Percentiles rank a stretch among this genome's conserved stretches.
phyloP scores from a whole-genome alignment of 2,329 filamentous ascomycete genomes.

The Xylariomycetidae sp. region DNA sequence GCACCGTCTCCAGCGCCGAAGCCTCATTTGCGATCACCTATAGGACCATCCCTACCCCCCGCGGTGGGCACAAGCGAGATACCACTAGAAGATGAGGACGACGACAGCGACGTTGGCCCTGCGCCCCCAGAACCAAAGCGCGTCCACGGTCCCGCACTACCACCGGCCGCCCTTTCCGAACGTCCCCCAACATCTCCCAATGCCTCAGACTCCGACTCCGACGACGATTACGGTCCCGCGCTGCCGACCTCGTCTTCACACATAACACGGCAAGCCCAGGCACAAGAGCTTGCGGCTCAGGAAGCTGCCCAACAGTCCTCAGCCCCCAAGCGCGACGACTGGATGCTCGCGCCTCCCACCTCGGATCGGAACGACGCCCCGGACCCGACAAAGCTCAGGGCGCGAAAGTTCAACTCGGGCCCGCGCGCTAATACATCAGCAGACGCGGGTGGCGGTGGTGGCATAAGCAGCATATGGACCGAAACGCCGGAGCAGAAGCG shows the following conservation, averaged over 20 bases:
- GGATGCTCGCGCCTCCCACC: constrained; percentile 72
- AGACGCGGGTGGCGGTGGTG: constrained; percentile 31
- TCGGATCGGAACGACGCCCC: constrained; percentile 53
- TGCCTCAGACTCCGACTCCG: constrained; percentile 30
- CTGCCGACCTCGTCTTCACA: constrained; percentile 42
- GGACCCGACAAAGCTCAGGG: constrained; percentile 79
- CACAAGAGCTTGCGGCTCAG: constrained; percentile 24
- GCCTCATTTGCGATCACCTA: constrained; percentile 2
- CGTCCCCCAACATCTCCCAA: constrained; percentile 24
- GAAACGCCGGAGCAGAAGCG: constrained; percentile 88
- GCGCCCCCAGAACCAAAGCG: background rate
- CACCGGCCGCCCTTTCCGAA: constrained; percentile 36
- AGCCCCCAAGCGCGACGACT: constrained; percentile 70
- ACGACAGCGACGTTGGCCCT: constrained; percentile 24
- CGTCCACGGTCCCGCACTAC: constrained; percentile 11
- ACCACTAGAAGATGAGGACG: constrained; percentile 37
- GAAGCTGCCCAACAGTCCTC: constrained; percentile 26
- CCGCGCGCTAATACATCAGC: constrained; percentile 31
- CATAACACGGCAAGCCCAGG: constrained; percentile 19
- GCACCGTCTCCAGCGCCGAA: constrained; percentile 3
- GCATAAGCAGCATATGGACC: constrained; percentile 74
- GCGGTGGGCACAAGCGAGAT: constrained; percentile 39
- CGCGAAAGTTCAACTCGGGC: constrained; percentile 75
- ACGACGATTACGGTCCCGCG: constrained; percentile 55
- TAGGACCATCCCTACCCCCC: constrained; percentile 7